Percentiles rank a stretch among this genome's conserved stretches.
phyloP scores from a whole-genome alignment of 257 asterid species.

The Linderniella brevidens region DNA sequence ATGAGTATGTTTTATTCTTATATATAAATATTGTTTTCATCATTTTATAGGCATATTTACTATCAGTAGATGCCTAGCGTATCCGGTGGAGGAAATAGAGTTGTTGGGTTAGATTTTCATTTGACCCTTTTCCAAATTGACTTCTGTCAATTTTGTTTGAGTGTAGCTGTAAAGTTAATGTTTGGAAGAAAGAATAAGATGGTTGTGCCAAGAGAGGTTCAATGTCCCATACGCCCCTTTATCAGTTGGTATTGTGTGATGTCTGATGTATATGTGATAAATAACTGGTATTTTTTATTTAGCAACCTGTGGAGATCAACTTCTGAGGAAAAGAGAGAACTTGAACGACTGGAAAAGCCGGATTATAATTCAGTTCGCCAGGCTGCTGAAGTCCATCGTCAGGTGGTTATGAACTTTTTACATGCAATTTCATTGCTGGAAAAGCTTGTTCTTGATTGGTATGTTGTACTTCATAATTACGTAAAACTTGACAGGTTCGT shows the following conservation, averaged over 20 bases:
- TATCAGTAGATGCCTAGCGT: too few species aligned
- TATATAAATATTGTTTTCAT: neutral
- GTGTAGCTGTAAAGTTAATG: too few species aligned
- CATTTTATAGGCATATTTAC: neutral
- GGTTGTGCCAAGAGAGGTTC: too few species aligned
- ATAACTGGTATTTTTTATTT: neutral
- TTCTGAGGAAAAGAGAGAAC: slow-evolving; percentile 92
- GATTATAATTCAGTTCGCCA: slow-evolving; percentile 80
- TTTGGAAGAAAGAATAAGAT: too few species aligned
- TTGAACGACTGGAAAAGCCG: slow-evolving; percentile 83
- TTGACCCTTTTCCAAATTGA: too few species aligned
- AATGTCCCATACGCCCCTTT: too few species aligned
- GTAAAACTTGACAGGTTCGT: slow-evolving; percentile 48
- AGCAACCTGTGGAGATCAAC: slow-evolving; percentile 97
- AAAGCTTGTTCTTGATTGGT: slow-evolving; percentile 1
- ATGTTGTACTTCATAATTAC: neutral
- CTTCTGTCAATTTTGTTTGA: too few species aligned
- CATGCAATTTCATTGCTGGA: neutral
- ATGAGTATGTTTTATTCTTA: slow-evolving; percentile 44
- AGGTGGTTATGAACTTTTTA: slow-evolving; percentile 31
- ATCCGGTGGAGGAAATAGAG: too few species aligned
- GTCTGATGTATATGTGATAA: neutral
- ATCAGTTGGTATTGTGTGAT: too few species aligned
- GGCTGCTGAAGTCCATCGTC: slow-evolving; percentile 99
- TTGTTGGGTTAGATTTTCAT: too few species aligned